Evolutionary conservation across 148 eudicot genomes (phyloP).

Genomic region (Agrostemma githago): DNA sequence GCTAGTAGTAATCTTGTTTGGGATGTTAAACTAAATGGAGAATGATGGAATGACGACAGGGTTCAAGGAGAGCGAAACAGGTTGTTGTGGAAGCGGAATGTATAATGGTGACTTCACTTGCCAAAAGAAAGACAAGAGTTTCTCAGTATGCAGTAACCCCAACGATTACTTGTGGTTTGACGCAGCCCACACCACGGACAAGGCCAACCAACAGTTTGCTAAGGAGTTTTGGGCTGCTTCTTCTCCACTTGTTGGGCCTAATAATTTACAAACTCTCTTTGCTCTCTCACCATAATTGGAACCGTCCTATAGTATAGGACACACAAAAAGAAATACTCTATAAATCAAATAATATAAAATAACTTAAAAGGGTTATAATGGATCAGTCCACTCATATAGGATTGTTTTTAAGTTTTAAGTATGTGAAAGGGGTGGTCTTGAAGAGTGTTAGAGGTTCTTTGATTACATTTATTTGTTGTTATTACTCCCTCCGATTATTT

Average conservation of each 20-base stretch:
- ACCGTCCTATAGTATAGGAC: too few species aligned
- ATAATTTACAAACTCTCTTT: constrained; percentile 44
- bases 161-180: constrained; percentile 49
- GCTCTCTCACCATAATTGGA: constrained; percentile 9
- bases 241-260: constrained; percentile 38
- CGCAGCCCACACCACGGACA: constrained; percentile 40
- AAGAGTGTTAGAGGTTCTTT: constrained; percentile 11
- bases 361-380: too few species aligned
- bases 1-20: too few species aligned
- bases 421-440: constrained; percentile 5
- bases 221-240: constrained; percentile 46
- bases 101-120: constrained; percentile 35
- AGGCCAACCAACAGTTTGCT: constrained; percentile 42
- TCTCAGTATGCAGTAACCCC: constrained; percentile 37
- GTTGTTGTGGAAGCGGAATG: constrained; percentile 43
- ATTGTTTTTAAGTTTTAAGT: background rate
- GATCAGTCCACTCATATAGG: too few species aligned
- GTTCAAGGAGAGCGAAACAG: constrained; percentile 34
- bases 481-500: too few species aligned
- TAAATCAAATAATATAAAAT: too few species aligned
- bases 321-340: too few species aligned
- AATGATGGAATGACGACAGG: constrained; percentile 22
- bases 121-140: constrained; percentile 21
- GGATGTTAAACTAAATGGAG: constrained; percentile 3
- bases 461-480: constrained; percentile 18